Conservation (phyloP, 1,284 basidiomycete genomes). For the Spongiforma sp. region DNA sequence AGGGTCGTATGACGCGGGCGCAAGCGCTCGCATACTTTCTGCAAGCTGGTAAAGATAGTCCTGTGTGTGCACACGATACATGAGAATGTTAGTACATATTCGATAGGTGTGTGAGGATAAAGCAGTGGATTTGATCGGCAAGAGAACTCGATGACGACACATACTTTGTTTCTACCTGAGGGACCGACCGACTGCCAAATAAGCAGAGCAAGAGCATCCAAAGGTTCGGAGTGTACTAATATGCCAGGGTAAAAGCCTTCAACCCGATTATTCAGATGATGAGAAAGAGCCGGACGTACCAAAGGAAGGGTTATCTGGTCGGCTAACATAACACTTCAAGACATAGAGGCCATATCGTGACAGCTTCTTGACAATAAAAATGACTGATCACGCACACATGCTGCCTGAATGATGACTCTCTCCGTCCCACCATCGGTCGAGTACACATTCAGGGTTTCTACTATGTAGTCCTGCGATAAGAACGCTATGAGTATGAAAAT, state of each 20-base stretch:
- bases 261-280: neutral
- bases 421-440: constrained; percentile 50
- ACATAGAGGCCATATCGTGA: no score
- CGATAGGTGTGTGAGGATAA: neutral
- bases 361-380: no score
- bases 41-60: constrained; percentile 83
- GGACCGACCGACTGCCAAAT: constrained; percentile 80
- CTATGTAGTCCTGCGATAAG: constrained; percentile 52
- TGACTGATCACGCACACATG: constrained; percentile 26
- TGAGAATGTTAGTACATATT: no score
- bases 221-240: constrained; percentile 76
- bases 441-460: constrained; percentile 55
- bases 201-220: constrained; percentile 65
- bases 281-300: constrained; percentile 37
- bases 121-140: neutral
- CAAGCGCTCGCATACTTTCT: constrained; percentile 67
- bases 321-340: constrained; percentile 62
- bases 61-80: constrained; percentile 45
- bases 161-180: constrained; percentile 81
- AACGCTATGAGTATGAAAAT: neutral
- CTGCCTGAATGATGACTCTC: constrained; percentile 46
- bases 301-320: constrained; percentile 66
- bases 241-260: neutral
- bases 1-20: constrained; percentile 74
- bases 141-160: neutral